Evolutionary conservation across 2,329 filamentous ascomycete genomes (phyloP), one percentile per base, ranked within the genome.

Genomic region (Aspergillus carbonarius): DNA sequence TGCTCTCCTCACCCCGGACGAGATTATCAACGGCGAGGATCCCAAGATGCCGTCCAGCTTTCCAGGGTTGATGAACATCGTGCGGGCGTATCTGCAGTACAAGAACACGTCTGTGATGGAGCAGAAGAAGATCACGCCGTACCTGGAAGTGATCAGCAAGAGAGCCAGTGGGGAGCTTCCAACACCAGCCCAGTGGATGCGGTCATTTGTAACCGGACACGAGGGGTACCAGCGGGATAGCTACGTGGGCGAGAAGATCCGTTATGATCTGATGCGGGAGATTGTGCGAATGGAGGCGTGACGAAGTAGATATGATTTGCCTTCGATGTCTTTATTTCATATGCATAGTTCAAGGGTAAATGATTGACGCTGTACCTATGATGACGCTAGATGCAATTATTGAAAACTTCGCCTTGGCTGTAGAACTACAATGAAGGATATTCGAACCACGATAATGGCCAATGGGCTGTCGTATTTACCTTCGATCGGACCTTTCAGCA

Each of bases 111-210:
- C 54, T 2, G 2, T 37, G 9, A 5, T n/a, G 6, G 58, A 60
- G 15, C 55, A 57, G 23, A 49, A 27, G 5, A 51, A 39, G 27
- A 20, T 62, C 10, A 42, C 25, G 15, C 54, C 44, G 9, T 64
- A 63, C 18, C 25, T 64, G 17, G 49, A 59, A 32, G 42, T 64
- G 37, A 46, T 64, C 15, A 55, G 54, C 15, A 52, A 59, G 9
- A 54, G 62, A 0, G 62, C 62, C 1, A 59, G 47, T 23, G 62
- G 62, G 5, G 48, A 54, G n/a, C 56, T 49, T 9, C 60, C 58
- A 1, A 63, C 62, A 0, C 60, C 62, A 6, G 62, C 62, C 10
- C 42, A 52, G 15, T 64, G 62, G 62, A 63, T 64, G 60, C 55
- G 62, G 13, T 39, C 58, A 4, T 62, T 60, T 49, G 58, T 63